phyloP scores from a whole-genome alignment of 2,329 filamentous ascomycete genomes.

The Pleochaeta shiraiana region DNA sequence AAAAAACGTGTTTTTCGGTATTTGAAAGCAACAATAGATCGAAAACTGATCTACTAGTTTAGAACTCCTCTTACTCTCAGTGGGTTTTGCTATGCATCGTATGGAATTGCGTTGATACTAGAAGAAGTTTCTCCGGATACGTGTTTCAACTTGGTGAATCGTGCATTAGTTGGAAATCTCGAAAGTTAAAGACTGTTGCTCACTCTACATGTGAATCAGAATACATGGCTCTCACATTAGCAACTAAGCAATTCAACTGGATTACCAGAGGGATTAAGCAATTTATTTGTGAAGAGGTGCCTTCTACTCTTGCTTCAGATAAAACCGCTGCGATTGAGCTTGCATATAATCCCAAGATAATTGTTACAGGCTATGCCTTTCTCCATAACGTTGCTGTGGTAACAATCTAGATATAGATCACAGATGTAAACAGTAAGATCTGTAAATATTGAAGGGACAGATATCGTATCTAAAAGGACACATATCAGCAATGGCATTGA shows the following conservation, averaged over 20 bases:
- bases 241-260: neutral
- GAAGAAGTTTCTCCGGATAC: neutral
- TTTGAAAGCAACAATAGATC: too few relatives aligned
- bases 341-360: too few relatives aligned
- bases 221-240: neutral
- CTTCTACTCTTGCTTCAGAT: too few relatives aligned
- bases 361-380: too few relatives aligned
- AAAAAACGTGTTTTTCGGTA: too few relatives aligned
- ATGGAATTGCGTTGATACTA: neutral
- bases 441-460: too few relatives aligned
- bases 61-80: neutral
- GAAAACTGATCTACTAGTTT: neutral
- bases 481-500: too few relatives aligned
- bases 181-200: neutral
- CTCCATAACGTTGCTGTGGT: too few relatives aligned
- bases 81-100: neutral
- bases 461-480: too few relatives aligned
- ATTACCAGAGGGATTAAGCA: neutral
- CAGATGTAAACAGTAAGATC: too few relatives aligned
- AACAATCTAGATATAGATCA: too few relatives aligned
- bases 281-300: neutral
- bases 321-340: too few relatives aligned
- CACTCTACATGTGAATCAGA: neutral
- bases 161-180: neutral
- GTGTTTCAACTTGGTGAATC: neutral